phyloP scores from a whole-genome alignment of 2,329 filamentous ascomycete species.

The Monosporascus ibericus region DNA sequence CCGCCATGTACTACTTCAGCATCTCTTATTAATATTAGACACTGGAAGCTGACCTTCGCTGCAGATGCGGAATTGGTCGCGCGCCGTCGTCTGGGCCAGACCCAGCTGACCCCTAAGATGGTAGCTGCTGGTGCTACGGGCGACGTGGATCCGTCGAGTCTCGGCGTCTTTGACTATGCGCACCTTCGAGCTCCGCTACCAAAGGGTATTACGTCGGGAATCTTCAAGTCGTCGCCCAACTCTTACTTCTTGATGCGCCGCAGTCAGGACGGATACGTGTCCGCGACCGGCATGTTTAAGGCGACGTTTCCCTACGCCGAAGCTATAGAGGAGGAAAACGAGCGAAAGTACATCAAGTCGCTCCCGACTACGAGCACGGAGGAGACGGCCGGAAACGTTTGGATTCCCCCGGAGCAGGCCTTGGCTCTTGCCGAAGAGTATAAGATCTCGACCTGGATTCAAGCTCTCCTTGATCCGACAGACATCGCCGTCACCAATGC shows the following conservation, averaged over 20 bases:
- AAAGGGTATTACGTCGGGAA: constrained; percentile 84
- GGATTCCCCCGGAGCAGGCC: constrained; percentile 81
- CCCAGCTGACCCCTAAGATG: constrained; percentile 79
- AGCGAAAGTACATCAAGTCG: constrained; percentile 80
- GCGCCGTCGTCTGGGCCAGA: constrained; percentile 86
- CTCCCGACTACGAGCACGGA: constrained; percentile 76
- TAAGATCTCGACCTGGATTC: constrained; percentile 78
- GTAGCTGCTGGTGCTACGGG: constrained; percentile 64
- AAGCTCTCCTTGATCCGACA: constrained; percentile 82
- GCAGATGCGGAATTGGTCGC: constrained; percentile 69
- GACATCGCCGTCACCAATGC: constrained; percentile 58
- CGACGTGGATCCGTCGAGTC: constrained; percentile 64
- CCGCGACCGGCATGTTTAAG: constrained; percentile 89
- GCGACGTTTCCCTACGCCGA: constrained; percentile 78
- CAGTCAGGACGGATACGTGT: constrained; percentile 77
- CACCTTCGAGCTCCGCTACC: constrained; percentile 89
- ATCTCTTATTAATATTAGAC: constrained; percentile 3
- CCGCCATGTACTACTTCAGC: constrained; percentile 49
- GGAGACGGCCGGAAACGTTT: constrained; percentile 94
- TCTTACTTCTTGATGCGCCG: constrained; percentile 97
- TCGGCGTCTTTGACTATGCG: constrained; percentile 90
- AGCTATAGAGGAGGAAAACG: constrained; percentile 63
- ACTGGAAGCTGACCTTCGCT: constrained; percentile 11
- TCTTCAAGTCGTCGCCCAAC: constrained; percentile 83
- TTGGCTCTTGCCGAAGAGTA: constrained; percentile 83